Conservation (phyloP, 257 asterid genomes). For the Galeopsis tetrahit region DNA sequence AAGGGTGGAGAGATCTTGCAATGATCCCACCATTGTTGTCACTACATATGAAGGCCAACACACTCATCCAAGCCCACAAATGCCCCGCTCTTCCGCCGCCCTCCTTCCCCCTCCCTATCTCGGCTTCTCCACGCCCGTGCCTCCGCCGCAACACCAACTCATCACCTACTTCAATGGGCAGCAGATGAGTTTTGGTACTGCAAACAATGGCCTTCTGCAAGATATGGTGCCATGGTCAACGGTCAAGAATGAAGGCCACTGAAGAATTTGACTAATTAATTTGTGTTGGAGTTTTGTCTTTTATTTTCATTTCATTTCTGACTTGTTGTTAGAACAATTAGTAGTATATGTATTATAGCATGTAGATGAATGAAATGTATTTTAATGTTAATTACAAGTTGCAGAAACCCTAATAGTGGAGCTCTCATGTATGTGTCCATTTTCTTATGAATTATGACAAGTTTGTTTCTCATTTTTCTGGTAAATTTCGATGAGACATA, state of each 20-base stretch:
- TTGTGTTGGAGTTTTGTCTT: not conserved
- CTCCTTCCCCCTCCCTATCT: not conserved
- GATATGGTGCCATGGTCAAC: slow-evolving; percentile 56
- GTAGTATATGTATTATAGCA: not conserved
- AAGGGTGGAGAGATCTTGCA: slow-evolving; percentile 71
- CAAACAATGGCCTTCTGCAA: slow-evolving; percentile 59
- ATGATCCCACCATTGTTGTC: slow-evolving; percentile 60
- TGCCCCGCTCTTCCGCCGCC: slow-evolving; percentile 32
- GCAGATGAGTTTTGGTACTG: slow-evolving; percentile 35
- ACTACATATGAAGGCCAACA: slow-evolving; percentile 89
- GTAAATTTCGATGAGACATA: too few relatives aligned
- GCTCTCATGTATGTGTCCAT: not conserved
- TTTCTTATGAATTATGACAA: not conserved
- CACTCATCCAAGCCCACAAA: slow-evolving; percentile 64
- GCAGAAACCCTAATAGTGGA: slow-evolving; percentile 41
- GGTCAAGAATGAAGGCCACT: slow-evolving; percentile 38
- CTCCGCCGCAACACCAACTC: not conserved
- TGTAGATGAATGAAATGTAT: slow-evolving; percentile 34
- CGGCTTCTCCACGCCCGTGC: not conserved
- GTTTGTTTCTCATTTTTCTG: too few relatives aligned
- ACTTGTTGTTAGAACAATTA: not conserved
- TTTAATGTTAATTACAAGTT: slow-evolving; percentile 18
- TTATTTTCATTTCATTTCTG: not conserved
- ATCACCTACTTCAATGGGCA: not conserved
- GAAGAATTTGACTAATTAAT: not conserved